Base-by-base conservation (phyloP, 140 eudicot species). In the Stevia rebaudiana region DNA sequence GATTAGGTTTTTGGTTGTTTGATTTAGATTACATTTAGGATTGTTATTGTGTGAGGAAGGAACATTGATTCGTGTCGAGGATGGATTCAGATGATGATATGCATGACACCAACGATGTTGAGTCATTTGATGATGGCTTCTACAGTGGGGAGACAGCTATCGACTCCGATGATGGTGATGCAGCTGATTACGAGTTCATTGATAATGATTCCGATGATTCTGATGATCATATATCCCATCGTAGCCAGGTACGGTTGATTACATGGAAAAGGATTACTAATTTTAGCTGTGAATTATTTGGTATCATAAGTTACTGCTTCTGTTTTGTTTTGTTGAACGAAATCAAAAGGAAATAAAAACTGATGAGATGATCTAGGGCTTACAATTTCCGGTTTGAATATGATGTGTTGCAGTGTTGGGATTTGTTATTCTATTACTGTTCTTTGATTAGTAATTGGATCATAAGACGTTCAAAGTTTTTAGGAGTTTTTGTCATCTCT, bases 181-280 rank as follows among this genome's bases (percentile, higher is more conserved):
- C 74, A 46, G 80, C 72, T 28, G 95, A 79, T 50, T 86, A 83
- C 52, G 95, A 78, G 58, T 82, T 86, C 68, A 74, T 76, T 11
- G 90, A 86, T 44, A 76, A 86, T 16, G 95, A 80, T 47, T 86
- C 95, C 11, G 95, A 83, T 69, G 95, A 80, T 69, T 80, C 82
- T 15, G 89, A 83, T 36, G 87, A 77, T 50, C 65, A 67, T 19
- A n/a, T 57, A 35, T 80, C 86, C 21, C 71, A 72, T 72, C 88
- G 88, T 39, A 67, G 49, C 55, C 84, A 78, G 88, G 88, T 82
- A 70, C 18, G 5, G 57, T n/a, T 63, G 41, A 6, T 58, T 65
- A n/a, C 54, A 0, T 41, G 58, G 5, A 43, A 49, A 61, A 13
- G 21, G 4, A 41, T 54, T 1, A 40, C 52, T 42, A 4, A 0